Conservation (phyloP, 805 yeast species). For the Myxozyma sirexii region DNA sequence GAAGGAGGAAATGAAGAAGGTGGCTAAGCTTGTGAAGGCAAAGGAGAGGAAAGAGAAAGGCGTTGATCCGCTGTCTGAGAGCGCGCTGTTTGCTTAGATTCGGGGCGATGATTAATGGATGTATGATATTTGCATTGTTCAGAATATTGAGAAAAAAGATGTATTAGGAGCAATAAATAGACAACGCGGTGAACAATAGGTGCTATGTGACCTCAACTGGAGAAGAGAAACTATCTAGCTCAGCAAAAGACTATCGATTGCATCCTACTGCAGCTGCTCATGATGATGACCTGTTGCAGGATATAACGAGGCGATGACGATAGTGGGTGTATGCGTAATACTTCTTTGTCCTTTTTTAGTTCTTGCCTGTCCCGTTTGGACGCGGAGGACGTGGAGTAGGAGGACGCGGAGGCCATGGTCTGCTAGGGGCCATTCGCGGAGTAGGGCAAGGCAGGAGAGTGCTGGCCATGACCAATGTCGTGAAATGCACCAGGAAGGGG, state of each 20-base stretch:
- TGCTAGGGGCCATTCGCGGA: background rate
- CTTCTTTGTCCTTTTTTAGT: background rate
- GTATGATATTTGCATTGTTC: background rate
- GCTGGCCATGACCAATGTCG: background rate
- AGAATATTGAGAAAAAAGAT: background rate
- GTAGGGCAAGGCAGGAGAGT: background rate
- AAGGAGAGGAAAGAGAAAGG: constrained; percentile 23
- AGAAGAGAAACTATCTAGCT: background rate
- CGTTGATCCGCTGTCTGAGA: constrained; percentile 27
- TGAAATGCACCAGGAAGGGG: too few species aligned
- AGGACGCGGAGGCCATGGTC: constrained; percentile 27
- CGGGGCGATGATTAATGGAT: background rate
- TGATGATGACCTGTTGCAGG: too few species aligned
- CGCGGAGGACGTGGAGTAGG: constrained; percentile 27
- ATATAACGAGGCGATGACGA: too few species aligned
- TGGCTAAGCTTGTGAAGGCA: constrained; percentile 15
- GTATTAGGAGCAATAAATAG: background rate
- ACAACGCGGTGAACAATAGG: background rate
- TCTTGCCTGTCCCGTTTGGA: background rate
- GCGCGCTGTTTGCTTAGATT: constrained; percentile 21
- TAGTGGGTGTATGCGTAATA: too few species aligned
- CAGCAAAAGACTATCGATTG: too few species aligned
- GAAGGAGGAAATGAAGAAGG: constrained; percentile 23
- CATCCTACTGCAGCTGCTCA: too few species aligned
- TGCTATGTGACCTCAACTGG: too few species aligned